These are phyloP conservation scores for Viola odorata DNA, from an alignment of 345 rosid genomes.

Conservation along the genomic window DNA sequence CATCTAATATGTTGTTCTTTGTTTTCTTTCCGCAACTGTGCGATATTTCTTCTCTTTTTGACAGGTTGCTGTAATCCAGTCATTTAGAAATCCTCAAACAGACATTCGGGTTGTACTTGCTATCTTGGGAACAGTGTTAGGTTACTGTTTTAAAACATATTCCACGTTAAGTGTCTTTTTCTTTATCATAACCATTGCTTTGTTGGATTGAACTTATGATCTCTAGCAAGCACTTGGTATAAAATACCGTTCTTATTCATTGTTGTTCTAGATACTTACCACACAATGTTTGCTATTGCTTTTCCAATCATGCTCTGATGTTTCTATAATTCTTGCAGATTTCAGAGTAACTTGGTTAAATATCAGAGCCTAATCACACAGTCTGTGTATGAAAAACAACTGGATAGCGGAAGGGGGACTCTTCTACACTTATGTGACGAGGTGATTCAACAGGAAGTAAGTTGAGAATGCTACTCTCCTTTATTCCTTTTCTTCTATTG, in stretches of 20 bases:
- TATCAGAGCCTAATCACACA: constrained; percentile 21
- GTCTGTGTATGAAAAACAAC: constrained; percentile 52
- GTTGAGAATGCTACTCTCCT: background rate
- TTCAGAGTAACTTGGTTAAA: constrained; percentile 15
- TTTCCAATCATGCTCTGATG: background rate
- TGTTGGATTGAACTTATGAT: background rate
- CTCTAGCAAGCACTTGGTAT: too few relatives aligned
- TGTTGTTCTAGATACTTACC: too few relatives aligned
- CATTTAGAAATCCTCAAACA: constrained; percentile 6
- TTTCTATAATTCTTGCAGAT: constrained; percentile 4
- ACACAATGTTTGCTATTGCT: too few relatives aligned
- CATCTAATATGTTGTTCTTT: background rate
- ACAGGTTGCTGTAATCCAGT: constrained; percentile 17
- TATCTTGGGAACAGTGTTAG: constrained; percentile 13
- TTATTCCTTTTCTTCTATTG: too few relatives aligned
- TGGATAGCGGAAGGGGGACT: constrained; percentile 83
- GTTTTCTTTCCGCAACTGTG: background rate
- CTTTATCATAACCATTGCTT: background rate
- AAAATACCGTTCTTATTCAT: too few relatives aligned
- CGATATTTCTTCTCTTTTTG: background rate
- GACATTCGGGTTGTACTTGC: constrained; percentile 21
- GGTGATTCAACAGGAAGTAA: constrained; percentile 23
- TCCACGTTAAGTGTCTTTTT: constrained; percentile 21
- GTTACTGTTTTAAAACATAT: constrained; percentile 23
- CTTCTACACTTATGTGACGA: constrained; percentile 83